phyloP scores from a whole-genome alignment of 2,329 filamentous ascomycete species.

The Nemania sp. region DNA sequence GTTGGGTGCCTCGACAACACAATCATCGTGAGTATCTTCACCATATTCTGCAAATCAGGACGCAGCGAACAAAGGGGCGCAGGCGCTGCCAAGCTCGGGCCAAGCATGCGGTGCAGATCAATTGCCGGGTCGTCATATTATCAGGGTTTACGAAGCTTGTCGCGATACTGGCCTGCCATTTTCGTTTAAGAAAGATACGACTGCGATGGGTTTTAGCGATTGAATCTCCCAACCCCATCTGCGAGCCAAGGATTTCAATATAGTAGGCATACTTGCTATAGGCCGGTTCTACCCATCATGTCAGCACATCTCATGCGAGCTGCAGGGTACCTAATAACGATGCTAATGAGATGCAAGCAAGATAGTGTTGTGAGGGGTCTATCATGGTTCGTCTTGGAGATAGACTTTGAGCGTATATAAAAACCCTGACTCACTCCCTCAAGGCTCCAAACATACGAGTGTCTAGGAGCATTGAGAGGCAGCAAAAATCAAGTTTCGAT shows the following conservation, averaged over 20 bases:
- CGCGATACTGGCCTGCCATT: constrained; percentile 36
- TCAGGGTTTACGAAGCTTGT: constrained; percentile 21
- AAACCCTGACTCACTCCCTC: not conserved
- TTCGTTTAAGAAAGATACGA: constrained; percentile 33
- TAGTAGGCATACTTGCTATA: too few relatives aligned
- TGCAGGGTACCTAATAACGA: not conserved
- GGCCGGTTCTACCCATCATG: not conserved
- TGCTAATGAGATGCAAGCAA: too few relatives aligned
- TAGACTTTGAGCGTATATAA: constrained; percentile 12
- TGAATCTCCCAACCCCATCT: constrained; percentile 28
- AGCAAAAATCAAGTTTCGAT: constrained; percentile 15
- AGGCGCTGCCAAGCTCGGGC: constrained; percentile 26
- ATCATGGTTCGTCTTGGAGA: constrained; percentile 20
- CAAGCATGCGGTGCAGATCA: constrained; percentile 24
- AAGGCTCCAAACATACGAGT: not conserved
- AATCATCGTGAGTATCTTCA: constrained; percentile 2
- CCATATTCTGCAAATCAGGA: constrained; percentile 17
- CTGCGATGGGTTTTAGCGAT: constrained; percentile 32
- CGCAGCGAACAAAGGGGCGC: constrained; percentile 15
- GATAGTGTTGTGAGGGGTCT: constrained; percentile 10
- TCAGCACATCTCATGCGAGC: not conserved
- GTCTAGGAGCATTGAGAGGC: constrained; percentile 18
- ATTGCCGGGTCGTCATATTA: constrained; percentile 21
- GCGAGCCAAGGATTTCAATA: constrained; percentile 7
- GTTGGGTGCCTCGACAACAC: constrained; percentile 2